Base-by-base conservation (phyloP, 2,329 filamentous ascomycete genomes). In the Hymenoscyphus salicellus region DNA sequence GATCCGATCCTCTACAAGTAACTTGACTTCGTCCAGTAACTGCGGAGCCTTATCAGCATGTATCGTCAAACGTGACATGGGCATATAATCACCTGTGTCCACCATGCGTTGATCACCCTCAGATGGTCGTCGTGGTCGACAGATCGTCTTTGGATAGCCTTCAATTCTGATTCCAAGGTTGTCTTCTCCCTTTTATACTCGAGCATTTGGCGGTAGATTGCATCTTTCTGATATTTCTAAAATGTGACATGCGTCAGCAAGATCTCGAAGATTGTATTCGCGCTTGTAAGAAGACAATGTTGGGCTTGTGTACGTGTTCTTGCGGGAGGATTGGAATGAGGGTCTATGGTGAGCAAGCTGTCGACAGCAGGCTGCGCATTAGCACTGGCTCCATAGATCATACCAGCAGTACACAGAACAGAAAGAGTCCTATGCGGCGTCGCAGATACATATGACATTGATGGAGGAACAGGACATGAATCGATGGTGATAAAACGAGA, bases 131-230 rank as follows among this genome's bases (percentile, higher is more conserved):
- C 92, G 79, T 98, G 92, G 78, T 95, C 88, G 68, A 86, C 84
- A 33, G 90, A 86, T 74, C 87, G 86, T 76, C 92, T 93, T 69
- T 91, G 86, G 68, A 96, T 81, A 70, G 96, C 91, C 75, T 89
- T 89, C 67, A 97, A 82, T 74, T 91, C 90, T 65, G 86, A 83
- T 80, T 98, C 93, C 68, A 96, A 81, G 49, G 90, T 90, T 64
- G 85, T 83, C 76, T 93, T 93, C 76, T 96, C 92, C 72, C 95
- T 89, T 79, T 96, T 97, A 79, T 96, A 97, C 79, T 98, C 95
- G 76, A 93, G 91, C 93, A 99, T 97, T 80, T 97, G 94, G 65
- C 96, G 92, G 74, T 91, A 89, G 76, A 99, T 97, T 69, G 95
- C 95, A 81, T 97, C 95, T 80, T 98, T 99, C 79, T 94, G 91